A percentile compares a stretch with the other conserved stretches of the same genome.
These are phyloP conservation scores for Inga laurina DNA, from an alignment of 306 rosid genomes.

Conservation along the genomic window DNA sequence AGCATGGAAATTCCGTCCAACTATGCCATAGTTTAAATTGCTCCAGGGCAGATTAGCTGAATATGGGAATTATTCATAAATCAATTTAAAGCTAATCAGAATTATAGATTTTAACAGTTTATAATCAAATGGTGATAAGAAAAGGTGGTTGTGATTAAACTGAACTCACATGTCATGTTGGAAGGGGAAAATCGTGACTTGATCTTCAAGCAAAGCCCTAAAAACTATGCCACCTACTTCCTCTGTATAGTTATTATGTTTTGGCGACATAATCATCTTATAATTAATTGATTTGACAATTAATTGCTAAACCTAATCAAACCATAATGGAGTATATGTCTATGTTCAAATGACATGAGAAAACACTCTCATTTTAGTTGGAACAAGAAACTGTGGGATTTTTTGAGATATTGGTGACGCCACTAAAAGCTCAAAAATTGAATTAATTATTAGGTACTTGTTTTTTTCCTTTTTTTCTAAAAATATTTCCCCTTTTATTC, in stretches of 20 bases:
- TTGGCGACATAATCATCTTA: constrained; percentile 28
- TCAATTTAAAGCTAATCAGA: no score
- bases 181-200: neutral
- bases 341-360: neutral
- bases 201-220: constrained; percentile 20
- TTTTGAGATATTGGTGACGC: neutral
- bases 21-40: no score
- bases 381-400: neutral
- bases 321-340: neutral
- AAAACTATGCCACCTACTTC: constrained; percentile 16
- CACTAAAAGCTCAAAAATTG: neutral
- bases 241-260: neutral
- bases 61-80: no score
- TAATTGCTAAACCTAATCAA: neutral
- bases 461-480: neutral
- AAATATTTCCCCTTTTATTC: neutral
- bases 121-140: no score
- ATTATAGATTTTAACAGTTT: no score
- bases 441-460: neutral
- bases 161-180: neutral
- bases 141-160: neutral
- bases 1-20: no score
- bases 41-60: no score
- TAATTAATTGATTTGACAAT: constrained; percentile 10
- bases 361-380: constrained; percentile 1